Base-by-base conservation (phyloP, 805 yeast genomes). In the Wickerhamomyces mucosus region DNA sequence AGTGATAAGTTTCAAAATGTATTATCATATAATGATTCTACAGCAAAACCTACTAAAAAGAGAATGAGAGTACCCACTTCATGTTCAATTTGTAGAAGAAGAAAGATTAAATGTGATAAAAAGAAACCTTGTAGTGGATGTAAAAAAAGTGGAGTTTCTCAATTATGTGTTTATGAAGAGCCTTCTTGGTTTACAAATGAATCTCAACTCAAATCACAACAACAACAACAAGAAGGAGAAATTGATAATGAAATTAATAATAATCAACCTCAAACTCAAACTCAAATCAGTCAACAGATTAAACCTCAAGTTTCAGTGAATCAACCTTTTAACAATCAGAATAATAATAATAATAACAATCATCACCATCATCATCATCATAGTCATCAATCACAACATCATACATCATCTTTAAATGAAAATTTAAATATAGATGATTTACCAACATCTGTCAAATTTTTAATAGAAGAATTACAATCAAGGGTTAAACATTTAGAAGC, bases 61-160 rank as follows among this genome's bases (percentile, higher is more conserved):
- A 59, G 83, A 18, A 60, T 73, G 40, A 56, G 88, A 29, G 88
- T 78, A 18, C 65, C 81, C 1, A 57, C 82, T 34, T 89, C 89
- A 4, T 80, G 92, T 48, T 81, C 75, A 42, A 72, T 68, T 32
- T 80, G 92, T 50, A 65, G 88, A 13, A 69, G 65, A 48, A 78
- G 80, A 49, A 81, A 81, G 48, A 88, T 81, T 34, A 80, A 79
- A 50, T 82, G 94, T 56, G 92, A 81, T 47, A 89, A 89, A 6
- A 75, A 76, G 45, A 84, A 75, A 47, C 94, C 92, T 1, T 81
- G 89, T 55, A 76, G 79, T 27, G 89, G 80, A 50, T 86, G 95
- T 51, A 81, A 95, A 1, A 95, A 84, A 45, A 69, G 72, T 26
- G 73, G 71, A 7, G 76, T 71, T 13, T 59, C 59, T 9, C 76